Conservation (phyloP, 305 asterid species). For the Euphrasia arctica region DNA sequence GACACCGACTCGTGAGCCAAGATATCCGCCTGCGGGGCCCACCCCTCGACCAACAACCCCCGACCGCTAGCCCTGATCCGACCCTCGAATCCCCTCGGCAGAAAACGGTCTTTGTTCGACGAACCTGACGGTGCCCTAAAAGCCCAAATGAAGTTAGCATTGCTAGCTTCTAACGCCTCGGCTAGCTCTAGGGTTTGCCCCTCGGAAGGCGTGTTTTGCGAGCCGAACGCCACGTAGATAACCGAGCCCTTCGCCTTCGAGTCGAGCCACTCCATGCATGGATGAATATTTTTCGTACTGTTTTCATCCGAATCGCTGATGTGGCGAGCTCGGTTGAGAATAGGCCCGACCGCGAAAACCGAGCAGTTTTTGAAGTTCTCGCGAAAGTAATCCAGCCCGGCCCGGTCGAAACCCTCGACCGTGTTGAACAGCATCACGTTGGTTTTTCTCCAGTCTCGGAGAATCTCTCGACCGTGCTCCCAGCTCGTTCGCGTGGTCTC, state of each 20-base stretch:
- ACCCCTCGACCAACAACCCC: conserved; percentile 24
- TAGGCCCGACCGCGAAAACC: conserved; percentile 28
- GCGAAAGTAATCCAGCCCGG: conserved; percentile 40
- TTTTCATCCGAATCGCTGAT: conserved; percentile 11
- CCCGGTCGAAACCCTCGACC: conserved; percentile 26
- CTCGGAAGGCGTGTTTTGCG: conserved; percentile 28
- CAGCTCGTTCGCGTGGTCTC: conserved; percentile 26
- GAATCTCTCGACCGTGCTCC: conserved; percentile 28
- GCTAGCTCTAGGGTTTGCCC: conserved; percentile 28
- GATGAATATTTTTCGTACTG: too few relatives aligned
- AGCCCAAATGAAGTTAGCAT: conserved; percentile 31
- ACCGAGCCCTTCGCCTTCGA: conserved; percentile 29
- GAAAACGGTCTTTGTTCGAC: conserved; percentile 12
- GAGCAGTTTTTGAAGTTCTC: conserved; percentile 30
- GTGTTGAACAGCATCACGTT: conserved; percentile 46
- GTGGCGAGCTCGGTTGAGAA: conserved; percentile 22
- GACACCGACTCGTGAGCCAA: conserved; percentile 31
- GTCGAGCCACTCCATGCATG: conserved; percentile 31
- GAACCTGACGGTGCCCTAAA: conserved; percentile 22
- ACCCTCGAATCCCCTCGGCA: conserved; percentile 25
- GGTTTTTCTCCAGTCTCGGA: conserved; percentile 39
- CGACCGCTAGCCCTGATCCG: conserved; percentile 5
- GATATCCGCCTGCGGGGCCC: conserved; percentile 38
- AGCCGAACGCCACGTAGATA: conserved; percentile 36
- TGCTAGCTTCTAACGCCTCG: conserved; percentile 31